Evolutionary conservation across 2,329 filamentous ascomycete genomes (phyloP).

Genomic region (Aspergillus fijiensis): DNA sequence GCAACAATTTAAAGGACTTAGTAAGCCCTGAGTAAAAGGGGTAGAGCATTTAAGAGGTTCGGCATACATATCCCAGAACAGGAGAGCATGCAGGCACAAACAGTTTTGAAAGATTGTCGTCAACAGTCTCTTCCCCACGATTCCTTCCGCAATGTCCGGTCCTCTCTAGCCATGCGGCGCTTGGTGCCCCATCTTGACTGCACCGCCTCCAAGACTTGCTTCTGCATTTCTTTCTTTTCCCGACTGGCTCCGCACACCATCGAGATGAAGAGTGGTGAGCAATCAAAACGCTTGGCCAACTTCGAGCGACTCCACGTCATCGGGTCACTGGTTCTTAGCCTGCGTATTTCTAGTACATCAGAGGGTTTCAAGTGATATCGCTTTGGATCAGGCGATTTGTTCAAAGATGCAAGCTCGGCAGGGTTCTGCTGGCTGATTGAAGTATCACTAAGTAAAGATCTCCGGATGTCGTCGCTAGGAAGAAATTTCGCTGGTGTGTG

Average conservation of each 20-base stretch:
- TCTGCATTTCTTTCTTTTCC: conserved; percentile 50
- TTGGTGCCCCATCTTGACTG: conserved; percentile 62
- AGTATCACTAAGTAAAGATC: conserved; percentile 44
- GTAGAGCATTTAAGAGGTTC: background rate
- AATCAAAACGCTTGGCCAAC: conserved; percentile 63
- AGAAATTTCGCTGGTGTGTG: conserved; percentile 66
- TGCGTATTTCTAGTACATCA: conserved; percentile 61
- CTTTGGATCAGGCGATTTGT: conserved; percentile 55
- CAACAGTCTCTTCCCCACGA: conserved; percentile 60
- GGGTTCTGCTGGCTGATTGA: conserved; percentile 22
- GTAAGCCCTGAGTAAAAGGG: background rate
- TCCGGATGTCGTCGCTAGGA: conserved; percentile 57
- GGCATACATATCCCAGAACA: background rate
- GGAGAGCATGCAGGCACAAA: background rate
- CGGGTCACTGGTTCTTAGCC: conserved; percentile 56
- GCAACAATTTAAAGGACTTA: background rate
- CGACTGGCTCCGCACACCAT: conserved; percentile 57
- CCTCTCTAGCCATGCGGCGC: conserved; percentile 61
- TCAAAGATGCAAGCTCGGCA: conserved; percentile 47
- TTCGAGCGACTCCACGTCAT: conserved; percentile 58
- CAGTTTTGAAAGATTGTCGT: conserved; percentile 11
- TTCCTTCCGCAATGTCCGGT: conserved; percentile 59
- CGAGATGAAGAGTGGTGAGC: conserved; percentile 62
- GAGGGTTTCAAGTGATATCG: conserved; percentile 60
- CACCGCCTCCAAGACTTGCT: conserved; percentile 51